Base-by-base conservation (phyloP, 176 grass and related monocot genomes). In the Rhynchospora breviuscula region DNA sequence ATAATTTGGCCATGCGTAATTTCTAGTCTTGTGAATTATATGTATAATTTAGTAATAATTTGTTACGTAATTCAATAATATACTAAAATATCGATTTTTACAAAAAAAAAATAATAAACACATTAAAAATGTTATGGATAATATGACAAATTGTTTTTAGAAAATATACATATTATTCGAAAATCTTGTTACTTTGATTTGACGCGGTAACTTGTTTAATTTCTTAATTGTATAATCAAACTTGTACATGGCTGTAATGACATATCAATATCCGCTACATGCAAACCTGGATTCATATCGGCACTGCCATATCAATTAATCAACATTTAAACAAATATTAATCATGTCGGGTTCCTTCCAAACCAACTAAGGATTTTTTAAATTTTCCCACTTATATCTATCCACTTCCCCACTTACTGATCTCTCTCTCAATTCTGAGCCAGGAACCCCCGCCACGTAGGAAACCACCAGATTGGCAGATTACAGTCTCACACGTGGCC, bases 401-500 rank as follows among this genome's bases (percentile, higher is more conserved):
- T 78, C 73, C 51, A 78, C 13, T 78, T 1, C 29, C 51, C 23
- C 51, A 57, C 48, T 57, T 8, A 78, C 73, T 18, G 56, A 45
- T 65, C 29, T 43, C 57, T 65, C 73, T 52, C 48, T 0, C 59
- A 47, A 86, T 61, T 48, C 54, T 86, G 43, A 63, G 70, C 59
- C 59, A 53, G 14, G 61, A 14, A 4, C 2, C 56, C 67, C 49
- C 21, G 56, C 89, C 89, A 87, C 74, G 91, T 85, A 57, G 84
- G 80, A 83, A 22, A 43, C 49, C 23, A 60, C 60, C 31, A 88
- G 94, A 93, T 97, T 64, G 53, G 54, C 31, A 88, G 94, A 93
- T 97, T 64, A 83, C 18, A 12, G 15, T 21, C 59, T 87, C 69
- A 74, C 9, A 88, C 88, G 87, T 94, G 94, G 89, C 87, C 94